Percentiles rank a stretch among this genome's conserved stretches.
Conservation (phyloP, 768 basidiomycete species). For the Strobilomyces echinocephalus region DNA sequence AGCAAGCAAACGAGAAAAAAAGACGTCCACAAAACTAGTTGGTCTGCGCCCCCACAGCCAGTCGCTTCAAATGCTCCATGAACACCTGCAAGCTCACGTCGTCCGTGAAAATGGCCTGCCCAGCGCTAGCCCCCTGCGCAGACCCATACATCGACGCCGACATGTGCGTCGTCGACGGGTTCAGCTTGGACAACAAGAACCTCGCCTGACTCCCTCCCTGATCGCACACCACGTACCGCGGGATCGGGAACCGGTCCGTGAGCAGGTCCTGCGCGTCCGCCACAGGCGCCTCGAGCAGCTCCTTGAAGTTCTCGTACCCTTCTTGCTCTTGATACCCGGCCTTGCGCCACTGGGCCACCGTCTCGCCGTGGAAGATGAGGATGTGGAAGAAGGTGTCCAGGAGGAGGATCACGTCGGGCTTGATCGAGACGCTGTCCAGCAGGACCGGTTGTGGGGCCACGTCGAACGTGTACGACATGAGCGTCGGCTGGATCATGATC, state of each 20-base stretch:
- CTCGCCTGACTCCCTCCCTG: slow-evolving; percentile 97
- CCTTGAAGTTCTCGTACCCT: slow-evolving; percentile 97
- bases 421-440: slow-evolving; percentile 96
- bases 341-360: slow-evolving; percentile 96
- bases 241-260: slow-evolving; percentile 93
- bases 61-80: slow-evolving; percentile 94
- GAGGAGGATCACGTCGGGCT: slow-evolving; percentile 91
- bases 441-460: slow-evolving; percentile 88
- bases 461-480: slow-evolving; percentile 98
- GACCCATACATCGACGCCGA: slow-evolving; percentile 87
- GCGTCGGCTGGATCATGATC: slow-evolving; percentile 99
- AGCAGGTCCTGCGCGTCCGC: slow-evolving; percentile 95
- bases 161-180: slow-evolving; percentile 98
- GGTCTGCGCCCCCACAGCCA: slow-evolving; percentile 71
- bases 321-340: slow-evolving; percentile 98
- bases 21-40: slow-evolving; percentile 34
- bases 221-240: slow-evolving; percentile 96
- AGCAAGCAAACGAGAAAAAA: not conserved
- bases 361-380: slow-evolving; percentile 98
- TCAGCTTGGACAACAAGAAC: slow-evolving; percentile 94
- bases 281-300: slow-evolving; percentile 80
- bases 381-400: slow-evolving; percentile 99
- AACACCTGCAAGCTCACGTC: slow-evolving; percentile 97
- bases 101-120: slow-evolving; percentile 96
- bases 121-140: slow-evolving; percentile 56